Percentiles rank a stretch among this genome's conserved stretches.
Conservation (phyloP, 768 basidiomycete species). For the Atractiella rhizophila region DNA sequence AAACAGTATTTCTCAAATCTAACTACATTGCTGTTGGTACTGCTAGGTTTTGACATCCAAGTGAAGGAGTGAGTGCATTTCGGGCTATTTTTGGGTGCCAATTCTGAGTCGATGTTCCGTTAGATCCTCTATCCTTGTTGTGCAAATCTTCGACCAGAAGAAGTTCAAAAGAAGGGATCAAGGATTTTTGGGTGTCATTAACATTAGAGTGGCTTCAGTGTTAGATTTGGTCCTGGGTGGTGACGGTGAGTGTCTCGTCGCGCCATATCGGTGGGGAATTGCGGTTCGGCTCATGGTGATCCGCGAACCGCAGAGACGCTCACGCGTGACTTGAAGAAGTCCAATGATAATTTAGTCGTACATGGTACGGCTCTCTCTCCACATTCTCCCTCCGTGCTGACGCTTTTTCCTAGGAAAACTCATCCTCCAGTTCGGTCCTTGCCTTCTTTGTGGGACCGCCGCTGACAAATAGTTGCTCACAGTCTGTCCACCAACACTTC, state of each 20-base stretch:
- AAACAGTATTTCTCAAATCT: neutral
- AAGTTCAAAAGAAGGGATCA: slow-evolving; percentile 98
- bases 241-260: slow-evolving; percentile 41
- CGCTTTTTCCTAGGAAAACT: too few species aligned
- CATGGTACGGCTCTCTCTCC: too few species aligned
- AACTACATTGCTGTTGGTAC: neutral
- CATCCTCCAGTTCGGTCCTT: slow-evolving; percentile 81
- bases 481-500: slow-evolving; percentile 74
- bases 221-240: slow-evolving; percentile 76
- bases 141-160: slow-evolving; percentile 96
- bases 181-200: slow-evolving; percentile 93
- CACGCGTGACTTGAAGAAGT: slow-evolving; percentile 86
- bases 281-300: neutral
- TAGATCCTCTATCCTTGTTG: slow-evolving; percentile 89
- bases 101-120: too few species aligned
- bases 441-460: too few species aligned
- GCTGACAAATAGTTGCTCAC: too few species aligned
- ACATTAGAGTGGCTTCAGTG: slow-evolving; percentile 68
- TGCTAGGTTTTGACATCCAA: slow-evolving; percentile 3
- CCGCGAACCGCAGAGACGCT: slow-evolving; percentile 57
- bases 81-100: too few species aligned
- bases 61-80: slow-evolving; percentile 97
- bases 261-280: neutral
- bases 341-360: slow-evolving; percentile 93
- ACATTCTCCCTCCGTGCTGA: too few species aligned